Percentiles rank a stretch among this genome's conserved stretches.
phyloP scores from a whole-genome alignment of 768 basidiomycete genomes.

The Gymnopilus junonius region DNA sequence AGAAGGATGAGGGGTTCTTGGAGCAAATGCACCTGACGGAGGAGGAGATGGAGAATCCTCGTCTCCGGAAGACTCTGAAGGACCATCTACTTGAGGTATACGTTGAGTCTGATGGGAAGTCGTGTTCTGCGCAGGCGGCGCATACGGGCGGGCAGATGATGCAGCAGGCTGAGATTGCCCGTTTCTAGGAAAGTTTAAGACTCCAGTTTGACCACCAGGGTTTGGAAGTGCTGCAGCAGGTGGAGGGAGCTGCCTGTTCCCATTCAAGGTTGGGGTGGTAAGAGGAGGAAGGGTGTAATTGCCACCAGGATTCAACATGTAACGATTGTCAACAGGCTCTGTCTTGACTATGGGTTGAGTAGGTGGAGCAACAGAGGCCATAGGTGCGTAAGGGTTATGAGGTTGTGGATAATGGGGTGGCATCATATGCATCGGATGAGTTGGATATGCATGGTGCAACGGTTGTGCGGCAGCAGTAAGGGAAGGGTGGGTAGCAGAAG shows the following conservation, averaged over 20 bases:
- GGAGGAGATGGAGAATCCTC: conserved; percentile 71
- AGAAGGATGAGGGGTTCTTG: conserved; percentile 74
- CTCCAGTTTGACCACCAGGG: conserved; percentile 61
- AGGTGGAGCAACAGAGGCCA: conserved; percentile 39
- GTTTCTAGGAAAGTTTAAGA: conserved; percentile 55
- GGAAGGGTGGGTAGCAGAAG: conserved; percentile 29
- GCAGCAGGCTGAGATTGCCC: conserved; percentile 33
- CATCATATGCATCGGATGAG: conserved; percentile 68
- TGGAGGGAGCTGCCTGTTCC: conserved; percentile 46
- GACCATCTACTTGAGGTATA: conserved; percentile 85
- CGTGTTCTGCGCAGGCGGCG: conserved; percentile 23
- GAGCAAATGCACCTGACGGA: conserved; percentile 66
- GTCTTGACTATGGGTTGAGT: conserved; percentile 63
- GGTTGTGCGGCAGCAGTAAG: conserved; percentile 9
- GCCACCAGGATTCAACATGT: conserved; percentile 53
- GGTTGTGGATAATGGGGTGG: conserved; percentile 52
- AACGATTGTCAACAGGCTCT: conserved; percentile 74
- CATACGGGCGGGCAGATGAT: conserved; percentile 30
- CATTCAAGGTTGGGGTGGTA: conserved; percentile 67
- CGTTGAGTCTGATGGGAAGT: conserved; percentile 31
- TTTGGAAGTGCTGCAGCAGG: conserved; percentile 48
- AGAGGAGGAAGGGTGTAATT: conserved; percentile 64
- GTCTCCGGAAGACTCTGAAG: conserved; percentile 68
- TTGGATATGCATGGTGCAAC: conserved; percentile 53
- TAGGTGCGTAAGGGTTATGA: conserved; percentile 57